phyloP scores from a whole-genome alignment of 179 eudicot species.

The Corrigiola litoralis region DNA sequence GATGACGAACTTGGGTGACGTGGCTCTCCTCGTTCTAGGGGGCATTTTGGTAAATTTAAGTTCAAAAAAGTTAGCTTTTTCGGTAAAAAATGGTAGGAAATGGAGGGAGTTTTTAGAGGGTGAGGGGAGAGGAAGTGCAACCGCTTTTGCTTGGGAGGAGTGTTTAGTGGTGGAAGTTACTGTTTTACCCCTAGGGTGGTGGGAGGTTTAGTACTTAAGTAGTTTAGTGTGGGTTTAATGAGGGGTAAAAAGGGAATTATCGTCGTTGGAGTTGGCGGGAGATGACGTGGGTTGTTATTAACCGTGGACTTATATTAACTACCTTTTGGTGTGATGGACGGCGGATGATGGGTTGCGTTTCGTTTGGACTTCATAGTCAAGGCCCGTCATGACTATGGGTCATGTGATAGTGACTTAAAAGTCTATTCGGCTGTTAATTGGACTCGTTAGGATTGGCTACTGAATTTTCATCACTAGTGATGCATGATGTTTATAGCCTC shows the following conservation, averaged over 20 bases:
- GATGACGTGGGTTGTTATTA: conserved; percentile 38
- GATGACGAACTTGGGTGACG: conserved; percentile 53
- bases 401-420: too few species aligned
- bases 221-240: background rate
- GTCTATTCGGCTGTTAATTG: too few species aligned
- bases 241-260: conserved; percentile 5
- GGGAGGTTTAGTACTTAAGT: too few species aligned
- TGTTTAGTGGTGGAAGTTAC: background rate
- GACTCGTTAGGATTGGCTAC: too few species aligned
- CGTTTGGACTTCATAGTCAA: too few species aligned
- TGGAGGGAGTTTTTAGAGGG: background rate
- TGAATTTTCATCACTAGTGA: too few species aligned
- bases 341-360: too few species aligned
- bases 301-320: too few species aligned
- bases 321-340: too few species aligned
- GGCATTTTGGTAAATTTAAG: conserved; percentile 44
- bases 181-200: background rate
- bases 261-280: conserved; percentile 42
- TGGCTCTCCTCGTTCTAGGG: conserved; percentile 40
- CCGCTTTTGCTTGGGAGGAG: conserved; percentile 19
- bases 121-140: conserved; percentile 1
- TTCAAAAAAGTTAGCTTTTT: background rate
- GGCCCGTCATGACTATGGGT: too few species aligned
- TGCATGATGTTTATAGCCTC: too few species aligned
- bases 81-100: background rate